Base-by-base conservation (phyloP, 2,329 filamentous ascomycete species). In the Neofusicoccum ribis region DNA sequence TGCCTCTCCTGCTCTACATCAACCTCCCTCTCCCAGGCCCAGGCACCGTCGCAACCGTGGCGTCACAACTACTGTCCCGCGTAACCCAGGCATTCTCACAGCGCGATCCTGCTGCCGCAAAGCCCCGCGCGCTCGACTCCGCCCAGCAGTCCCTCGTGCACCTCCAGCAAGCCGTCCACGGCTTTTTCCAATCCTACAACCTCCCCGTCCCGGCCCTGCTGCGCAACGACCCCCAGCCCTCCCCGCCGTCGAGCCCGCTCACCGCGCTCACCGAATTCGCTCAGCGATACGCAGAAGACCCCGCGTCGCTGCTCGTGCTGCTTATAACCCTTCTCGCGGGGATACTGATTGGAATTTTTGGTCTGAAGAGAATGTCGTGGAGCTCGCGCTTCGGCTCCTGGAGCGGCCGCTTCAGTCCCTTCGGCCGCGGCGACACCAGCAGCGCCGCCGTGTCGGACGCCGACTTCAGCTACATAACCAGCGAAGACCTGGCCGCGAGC, bases 391-490 rank as follows among this genome's bases (percentile, higher is more conserved):
- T 79, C 62, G 77, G 78, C 66, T 71, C 74, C 69, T 78, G 79
- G 71, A 74, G 78, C 49, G 80, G 81, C 41, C 79, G 80, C 67
- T 82, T 83, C 72, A 82, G 80, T 27, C 82, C 82, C 15, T 83
- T 84, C 69, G 76, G 66, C 67, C 80, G 82, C 52, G 76, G 76
- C 20, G 69, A 71, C 72, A 76, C 68, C 67, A 76, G 70, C 23
- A 72, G 70, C 61, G 70, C 74, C 15, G 84, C 88, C 69, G 88
- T 93, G 66, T 90, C 87, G 70, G 89, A 92, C 70, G 86, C 89
- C 39, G 91, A 93, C 79, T 94, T 88, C 76, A 89, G 87, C 74
- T 93, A 94, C 80, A 93, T 93, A 73, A 92, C 90, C n/a, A 88
- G 88, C 34, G 87, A 91, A 71, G 90, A 93, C 72, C 77, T 93